Evolutionary conservation across 768 basidiomycete species (phyloP), one percentile per base, ranked within the genome.

Genomic region (Termitomyces heimii): DNA sequence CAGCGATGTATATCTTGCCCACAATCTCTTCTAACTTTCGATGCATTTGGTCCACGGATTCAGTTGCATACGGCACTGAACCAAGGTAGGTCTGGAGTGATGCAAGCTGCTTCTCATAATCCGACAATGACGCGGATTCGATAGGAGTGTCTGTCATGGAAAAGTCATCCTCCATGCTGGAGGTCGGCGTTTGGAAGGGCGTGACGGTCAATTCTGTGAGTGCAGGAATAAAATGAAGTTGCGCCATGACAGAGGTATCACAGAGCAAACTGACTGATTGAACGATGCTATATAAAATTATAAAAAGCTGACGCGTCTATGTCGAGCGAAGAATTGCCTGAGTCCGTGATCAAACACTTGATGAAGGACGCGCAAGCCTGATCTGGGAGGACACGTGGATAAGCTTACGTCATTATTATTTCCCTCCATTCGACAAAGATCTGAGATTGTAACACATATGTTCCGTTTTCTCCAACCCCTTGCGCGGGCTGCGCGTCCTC

Each of bases 61-160:
- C 90, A 70, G 84, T 84, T 64, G 83, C 70, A 67, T 92, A 92
- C 2, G 90, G 91, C 37, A 90, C 66, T 16, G 85, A 77, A 65
- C 81, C 76, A 59, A 88, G 74, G 71, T 90, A 89, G 24, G 80
- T 77, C 60, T 85, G 79, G 44, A 92, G 79, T 43, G 84, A 75
- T 22, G 77, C 78, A 52, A 72, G 77, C 66, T 89, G 83, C 64
- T 79, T 82, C 59, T 86, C 86, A 55, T 76, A 71, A 22, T 76
- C 73, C 10, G 77, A 73, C 44, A 70, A 65, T 8, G 78, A 75
- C 49, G 63, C 57, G 46, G 69, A 65, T 56, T 75, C 76, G 16
- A 69, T 74, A 42, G 73, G 67, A 16, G 71, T 66, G 47, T 76
- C 72, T 31, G 71, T 67, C 50, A 82, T 66, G 44, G 80, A 76